phyloP scores from a whole-genome alignment of 2,329 filamentous ascomycete species.

The Fusarium floridanum region DNA sequence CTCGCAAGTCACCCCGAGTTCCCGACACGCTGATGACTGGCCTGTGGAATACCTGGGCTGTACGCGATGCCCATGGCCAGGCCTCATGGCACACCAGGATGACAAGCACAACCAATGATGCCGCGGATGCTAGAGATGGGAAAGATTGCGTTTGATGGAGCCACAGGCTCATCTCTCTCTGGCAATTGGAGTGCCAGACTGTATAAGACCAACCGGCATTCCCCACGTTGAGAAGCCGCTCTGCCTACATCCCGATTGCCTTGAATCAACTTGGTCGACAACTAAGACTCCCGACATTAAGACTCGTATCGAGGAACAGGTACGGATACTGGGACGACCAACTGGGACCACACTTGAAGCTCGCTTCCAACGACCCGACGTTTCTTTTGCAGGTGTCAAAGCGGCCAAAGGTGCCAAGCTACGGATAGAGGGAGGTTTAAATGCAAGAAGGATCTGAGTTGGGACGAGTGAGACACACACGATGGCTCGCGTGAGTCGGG shows the following conservation, averaged over 20 bases:
- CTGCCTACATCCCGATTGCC: constrained; percentile 1
- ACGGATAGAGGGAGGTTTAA: constrained; percentile 14
- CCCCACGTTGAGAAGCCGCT: constrained; percentile 24
- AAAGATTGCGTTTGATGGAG: constrained; percentile 26
- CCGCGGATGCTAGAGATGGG: constrained; percentile 22
- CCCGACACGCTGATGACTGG: constrained; percentile 15
- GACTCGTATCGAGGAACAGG: neutral
- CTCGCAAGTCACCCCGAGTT: constrained; percentile 35
- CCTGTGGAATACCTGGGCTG: constrained; percentile 30
- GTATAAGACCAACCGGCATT: constrained; percentile 43
- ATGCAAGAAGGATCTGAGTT: constrained; percentile 30
- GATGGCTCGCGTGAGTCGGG: constrained; percentile 31
- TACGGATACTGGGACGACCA: neutral
- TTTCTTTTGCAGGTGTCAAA: constrained; percentile 28
- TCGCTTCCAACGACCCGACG: constrained; percentile 10
- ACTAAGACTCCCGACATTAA: neutral
- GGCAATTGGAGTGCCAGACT: constrained; percentile 11
- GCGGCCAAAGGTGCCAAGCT: constrained; percentile 25
- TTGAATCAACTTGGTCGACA: constrained; percentile 1
- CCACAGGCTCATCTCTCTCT: constrained; percentile 27
- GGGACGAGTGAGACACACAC: constrained; percentile 36
- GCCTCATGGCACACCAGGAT: constrained; percentile 31
- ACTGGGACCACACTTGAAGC: neutral
- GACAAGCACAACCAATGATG: constrained; percentile 29
- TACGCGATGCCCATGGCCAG: constrained; percentile 33